phyloP scores from a whole-genome alignment of 208 protist genomes.

The Entamoeba dispar region DNA sequence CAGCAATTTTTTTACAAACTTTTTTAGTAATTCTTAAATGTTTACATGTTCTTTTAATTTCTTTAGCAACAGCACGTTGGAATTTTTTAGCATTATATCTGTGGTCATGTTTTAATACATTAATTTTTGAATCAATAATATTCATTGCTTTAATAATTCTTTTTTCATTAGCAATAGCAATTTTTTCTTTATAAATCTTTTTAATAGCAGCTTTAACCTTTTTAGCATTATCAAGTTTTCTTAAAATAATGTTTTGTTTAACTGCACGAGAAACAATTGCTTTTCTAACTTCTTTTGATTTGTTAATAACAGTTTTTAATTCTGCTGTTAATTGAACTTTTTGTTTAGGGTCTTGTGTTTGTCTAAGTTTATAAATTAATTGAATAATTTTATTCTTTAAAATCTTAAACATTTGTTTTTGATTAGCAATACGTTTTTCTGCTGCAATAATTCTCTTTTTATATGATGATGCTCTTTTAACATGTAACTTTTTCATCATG shows the following conservation, averaged over 20 bases:
- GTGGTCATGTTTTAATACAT: neutral
- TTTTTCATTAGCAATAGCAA: neutral
- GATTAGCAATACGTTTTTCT: neutral
- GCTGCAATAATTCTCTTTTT: neutral
- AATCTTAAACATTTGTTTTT: neutral
- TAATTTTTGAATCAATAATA: neutral
- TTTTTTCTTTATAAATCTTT: neutral
- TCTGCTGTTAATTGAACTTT: neutral
- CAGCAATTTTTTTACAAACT: neutral
- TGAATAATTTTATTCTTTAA: neutral
- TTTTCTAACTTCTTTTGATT: neutral
- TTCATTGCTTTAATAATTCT: neutral
- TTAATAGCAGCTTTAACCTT: neutral
- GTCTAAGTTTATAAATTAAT: neutral
- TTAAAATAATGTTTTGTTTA: neutral
- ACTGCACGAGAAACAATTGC: neutral
- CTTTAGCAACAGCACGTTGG: neutral
- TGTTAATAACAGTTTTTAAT: neutral
- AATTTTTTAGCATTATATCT: neutral
- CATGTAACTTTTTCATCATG: neutral
- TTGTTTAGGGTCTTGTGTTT: neutral
- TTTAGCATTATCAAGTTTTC: neutral
- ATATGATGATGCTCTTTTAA: neutral
- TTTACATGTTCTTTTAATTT: neutral
- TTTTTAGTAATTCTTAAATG: neutral